Base-by-base conservation (phyloP, 805 yeast species). In the Wickerhamiella galacta region DNA sequence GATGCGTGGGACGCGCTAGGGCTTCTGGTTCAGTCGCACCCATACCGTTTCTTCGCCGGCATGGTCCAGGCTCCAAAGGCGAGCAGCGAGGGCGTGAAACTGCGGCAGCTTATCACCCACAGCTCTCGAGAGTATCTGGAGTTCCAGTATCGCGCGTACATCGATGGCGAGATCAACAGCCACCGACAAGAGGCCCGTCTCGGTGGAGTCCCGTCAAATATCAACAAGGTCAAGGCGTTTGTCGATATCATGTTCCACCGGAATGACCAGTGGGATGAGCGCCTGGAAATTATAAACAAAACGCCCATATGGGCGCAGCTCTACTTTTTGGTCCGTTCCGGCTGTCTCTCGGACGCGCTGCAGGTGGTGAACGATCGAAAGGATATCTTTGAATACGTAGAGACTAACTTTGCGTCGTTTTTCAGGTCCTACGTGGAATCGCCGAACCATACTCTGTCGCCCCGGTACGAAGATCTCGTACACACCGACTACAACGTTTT, bases 221-320 rank as follows among this genome's bases (percentile, higher is more conserved):
- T 73, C 28, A 75, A 73, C 51, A 85, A 79, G 47, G 68, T 85
- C 20, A 66, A 68, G 38, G 70, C 76, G 66, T 79, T 47, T 53
- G 70, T 47, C 64, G 71, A 38, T 45, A 55, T 48, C 56, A 64
- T 48, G 46, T 68, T 54, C 49, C 56, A 53, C 25, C 43, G 44
- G 39, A 57, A 58, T 33, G 63, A 60, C 15, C 54, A 60, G 20
- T 65, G 77, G 74, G 63, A 62, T 35, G 44, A 64, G 23, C 66
- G 68, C 39, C 45, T 78, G 30, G 64, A 75, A 25, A 58, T 75
- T 34, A 73, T 82, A 16, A 85, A 87, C 54, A 83, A 83, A 12
- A 61, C 69, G 1, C 96, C 96, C 7, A 69, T 90, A n/a, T 87
- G 98, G 98, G 94, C 95, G 0, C 57, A 82, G 24, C 57, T 90